A percentile compares a stretch with the other conserved stretches of the same genome.
Evolutionary conservation across 129 eudicot species (phyloP).

Genomic region (Calendula officinalis): DNA sequence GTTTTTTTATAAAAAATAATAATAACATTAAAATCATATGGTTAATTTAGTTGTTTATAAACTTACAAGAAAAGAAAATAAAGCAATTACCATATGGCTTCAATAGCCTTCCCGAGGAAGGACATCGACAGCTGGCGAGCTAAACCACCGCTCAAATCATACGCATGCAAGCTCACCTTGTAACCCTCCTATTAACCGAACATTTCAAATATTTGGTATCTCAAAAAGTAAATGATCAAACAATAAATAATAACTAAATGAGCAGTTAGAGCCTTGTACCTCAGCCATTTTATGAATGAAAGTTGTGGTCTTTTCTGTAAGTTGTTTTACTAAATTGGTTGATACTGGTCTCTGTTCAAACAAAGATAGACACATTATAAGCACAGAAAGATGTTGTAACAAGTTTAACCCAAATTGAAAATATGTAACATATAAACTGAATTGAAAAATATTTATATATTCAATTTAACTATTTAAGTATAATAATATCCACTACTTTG

Average conservation of each 20-base stretch:
- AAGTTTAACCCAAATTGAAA: neutral
- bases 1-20: neutral
- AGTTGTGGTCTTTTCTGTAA: neutral
- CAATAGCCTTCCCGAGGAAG: constrained; percentile 83
- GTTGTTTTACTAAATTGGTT: neutral
- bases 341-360: constrained; percentile 4
- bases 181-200: constrained; percentile 54
- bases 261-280: constrained; percentile 12
- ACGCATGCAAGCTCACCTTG: constrained; percentile 67
- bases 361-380: constrained; percentile 7
- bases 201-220: constrained; percentile 3
- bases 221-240: neutral
- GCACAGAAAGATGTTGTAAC: neutral
- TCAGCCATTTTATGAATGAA: constrained; percentile 27
- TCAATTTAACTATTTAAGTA: too few relatives aligned
- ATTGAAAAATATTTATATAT: too few relatives aligned
- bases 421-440: too few relatives aligned
- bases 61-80: neutral
- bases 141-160: constrained; percentile 81
- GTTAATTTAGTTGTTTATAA: neutral
- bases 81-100: constrained; percentile 61
- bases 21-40: neutral
- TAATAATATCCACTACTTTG: too few relatives aligned
- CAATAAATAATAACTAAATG: neutral
- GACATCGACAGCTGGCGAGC: constrained; percentile 87